A percentile compares a stretch with the other conserved stretches of the same genome.
Evolutionary conservation across 352 stramenopile genomes (phyloP).

Genomic region (Saprolegnia parasitica): DNA sequence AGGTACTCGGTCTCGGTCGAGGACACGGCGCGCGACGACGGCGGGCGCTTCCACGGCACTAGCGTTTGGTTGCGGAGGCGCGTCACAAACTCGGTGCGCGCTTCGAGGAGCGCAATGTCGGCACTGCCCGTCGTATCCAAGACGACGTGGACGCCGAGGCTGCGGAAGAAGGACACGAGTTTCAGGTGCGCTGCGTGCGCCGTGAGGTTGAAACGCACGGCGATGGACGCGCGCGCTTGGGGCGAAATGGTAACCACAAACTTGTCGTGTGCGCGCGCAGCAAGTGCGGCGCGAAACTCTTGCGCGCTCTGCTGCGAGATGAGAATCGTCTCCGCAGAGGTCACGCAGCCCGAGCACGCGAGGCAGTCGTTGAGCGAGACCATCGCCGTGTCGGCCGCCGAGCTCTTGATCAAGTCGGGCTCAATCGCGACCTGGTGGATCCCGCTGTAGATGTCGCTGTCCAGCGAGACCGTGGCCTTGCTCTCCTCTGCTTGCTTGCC

Average conservation of each 20-base stretch:
- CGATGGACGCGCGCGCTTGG: slow-evolving; percentile 83
- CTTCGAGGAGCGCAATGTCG: slow-evolving; percentile 92
- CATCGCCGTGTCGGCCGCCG: slow-evolving; percentile 76
- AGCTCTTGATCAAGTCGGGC: slow-evolving; percentile 77
- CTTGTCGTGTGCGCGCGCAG: slow-evolving; percentile 40
- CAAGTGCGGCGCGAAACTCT: slow-evolving; percentile 74
- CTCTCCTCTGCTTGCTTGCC: slow-evolving; percentile 33
- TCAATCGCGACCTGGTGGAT: slow-evolving; percentile 37
- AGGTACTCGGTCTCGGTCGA: slow-evolving; percentile 64
- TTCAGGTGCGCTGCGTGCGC: slow-evolving; percentile 64
- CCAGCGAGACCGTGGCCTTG: slow-evolving; percentile 67
- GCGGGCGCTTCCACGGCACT: slow-evolving; percentile 52
- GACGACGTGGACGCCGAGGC: slow-evolving; percentile 84
- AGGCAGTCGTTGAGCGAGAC: slow-evolving; percentile 96
- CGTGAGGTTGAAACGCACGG: slow-evolving; percentile 67
- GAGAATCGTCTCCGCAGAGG: slow-evolving; percentile 97
- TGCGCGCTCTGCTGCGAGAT: slow-evolving; percentile 93
- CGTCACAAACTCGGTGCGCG: slow-evolving; percentile 86
- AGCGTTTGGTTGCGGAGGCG: slow-evolving; percentile 77
- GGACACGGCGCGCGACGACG: slow-evolving; percentile 65
- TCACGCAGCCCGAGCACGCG: slow-evolving; percentile 96
- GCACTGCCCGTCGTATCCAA: slow-evolving; percentile 89
- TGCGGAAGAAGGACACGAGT: slow-evolving; percentile 68
- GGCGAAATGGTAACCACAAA: slow-evolving; percentile 87
- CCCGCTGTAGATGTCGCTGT: slow-evolving; percentile 60